Percentiles rank a stretch among this genome's conserved stretches.
Conservation (phyloP, 2,329 filamentous ascomycete genomes). For the Ophiostoma australiae region DNA sequence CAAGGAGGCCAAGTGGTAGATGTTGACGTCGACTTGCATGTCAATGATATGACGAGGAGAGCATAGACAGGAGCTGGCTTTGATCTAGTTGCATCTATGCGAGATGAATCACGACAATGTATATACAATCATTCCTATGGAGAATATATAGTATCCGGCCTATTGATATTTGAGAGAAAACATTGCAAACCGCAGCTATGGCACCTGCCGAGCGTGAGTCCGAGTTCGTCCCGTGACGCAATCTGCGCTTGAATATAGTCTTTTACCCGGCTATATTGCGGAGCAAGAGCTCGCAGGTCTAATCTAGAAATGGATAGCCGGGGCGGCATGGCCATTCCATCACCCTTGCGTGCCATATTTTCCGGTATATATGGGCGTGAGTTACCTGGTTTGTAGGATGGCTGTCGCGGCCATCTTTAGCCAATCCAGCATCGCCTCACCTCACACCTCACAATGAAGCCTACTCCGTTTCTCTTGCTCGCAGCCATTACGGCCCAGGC, state of each 20-base stretch:
- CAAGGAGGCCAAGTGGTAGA: conserved; percentile 56
- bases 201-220: not conserved
- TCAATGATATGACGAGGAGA: not conserved
- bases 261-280: not conserved
- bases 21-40: not conserved
- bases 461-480: not conserved
- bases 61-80: not conserved
- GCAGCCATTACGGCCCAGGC: not conserved
- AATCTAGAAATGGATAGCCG: not conserved
- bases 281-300: not conserved
- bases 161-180: not conserved
- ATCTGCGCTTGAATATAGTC: not conserved
- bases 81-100: not conserved
- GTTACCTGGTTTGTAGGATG: not conserved
- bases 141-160: not conserved
- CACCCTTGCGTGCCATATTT: not conserved
- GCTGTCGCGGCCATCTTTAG: not conserved
- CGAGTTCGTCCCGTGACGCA: not conserved
- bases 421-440: too few relatives aligned
- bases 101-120: conserved; percentile 6
- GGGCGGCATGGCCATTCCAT: not conserved
- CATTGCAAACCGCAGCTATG: not conserved
- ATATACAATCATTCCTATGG: conserved; percentile 4
- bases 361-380: not conserved
- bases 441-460: not conserved